Evolutionary conservation across 176 grass and related monocot genomes (phyloP).

Genomic region (Cenchrus purpureus): DNA sequence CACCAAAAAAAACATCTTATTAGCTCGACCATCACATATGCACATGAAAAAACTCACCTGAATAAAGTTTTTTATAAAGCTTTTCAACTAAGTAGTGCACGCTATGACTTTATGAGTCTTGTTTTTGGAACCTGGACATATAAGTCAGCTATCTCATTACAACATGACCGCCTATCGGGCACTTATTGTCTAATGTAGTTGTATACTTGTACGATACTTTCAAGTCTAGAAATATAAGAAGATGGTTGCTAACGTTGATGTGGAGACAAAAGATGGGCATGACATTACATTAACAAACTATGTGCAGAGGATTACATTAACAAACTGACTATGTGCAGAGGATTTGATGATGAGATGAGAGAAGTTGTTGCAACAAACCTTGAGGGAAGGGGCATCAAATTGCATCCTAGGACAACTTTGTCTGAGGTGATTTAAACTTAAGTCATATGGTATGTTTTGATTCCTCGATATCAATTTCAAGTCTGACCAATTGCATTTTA

Average conservation of each 20-base stretch:
- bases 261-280: neutral
- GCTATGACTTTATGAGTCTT: neutral
- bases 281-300: neutral
- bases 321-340: conserved; percentile 50
- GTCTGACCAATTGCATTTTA: conserved; percentile 30
- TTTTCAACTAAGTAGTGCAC: neutral
- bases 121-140: neutral
- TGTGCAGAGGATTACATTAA: conserved; percentile 64
- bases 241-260: neutral
- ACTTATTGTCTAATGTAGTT: neutral
- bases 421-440: conserved; percentile 59
- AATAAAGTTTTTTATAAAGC: neutral
- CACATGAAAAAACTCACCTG: neutral
- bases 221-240: neutral
- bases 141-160: neutral
- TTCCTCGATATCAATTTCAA: neutral
- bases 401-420: conserved; percentile 75
- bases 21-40: neutral
- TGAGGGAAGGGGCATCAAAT: conserved; percentile 80
- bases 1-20: neutral
- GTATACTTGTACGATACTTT: neutral
- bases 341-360: conserved; percentile 99
- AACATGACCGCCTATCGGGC: neutral
- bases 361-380: conserved; percentile 86
- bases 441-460: neutral